Conservation (phyloP, 805 yeast species). For the Monosporozyma unispora region DNA sequence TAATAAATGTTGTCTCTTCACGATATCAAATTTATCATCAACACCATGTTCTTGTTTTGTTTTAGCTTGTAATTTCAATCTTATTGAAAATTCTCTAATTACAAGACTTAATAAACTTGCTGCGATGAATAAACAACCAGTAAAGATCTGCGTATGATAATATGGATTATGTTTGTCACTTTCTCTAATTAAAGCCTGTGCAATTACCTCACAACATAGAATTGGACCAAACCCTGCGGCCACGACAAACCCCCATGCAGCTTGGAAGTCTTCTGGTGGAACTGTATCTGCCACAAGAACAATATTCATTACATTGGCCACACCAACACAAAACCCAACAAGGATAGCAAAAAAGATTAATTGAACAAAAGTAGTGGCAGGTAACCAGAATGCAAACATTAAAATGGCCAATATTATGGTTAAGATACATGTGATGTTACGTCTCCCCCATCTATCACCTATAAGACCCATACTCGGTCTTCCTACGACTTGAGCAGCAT, state of each 20-base stretch:
- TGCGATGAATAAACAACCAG: slow-evolving; percentile 41
- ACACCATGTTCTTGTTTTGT: not conserved
- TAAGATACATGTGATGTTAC: slow-evolving; percentile 35
- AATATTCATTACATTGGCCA: slow-evolving; percentile 36
- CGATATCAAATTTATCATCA: not conserved
- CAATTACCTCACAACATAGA: slow-evolving; percentile 46
- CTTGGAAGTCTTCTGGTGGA: slow-evolving; percentile 31
- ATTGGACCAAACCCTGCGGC: slow-evolving; percentile 23
- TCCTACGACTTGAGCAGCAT: slow-evolving; percentile 40
- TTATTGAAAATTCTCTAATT: slow-evolving; percentile 35
- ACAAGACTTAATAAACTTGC: slow-evolving; percentile 37
- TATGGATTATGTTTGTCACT: slow-evolving; percentile 35
- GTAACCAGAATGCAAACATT: slow-evolving; percentile 43
- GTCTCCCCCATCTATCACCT: slow-evolving; percentile 40
- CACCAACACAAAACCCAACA: slow-evolving; percentile 39
- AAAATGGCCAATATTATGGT: slow-evolving; percentile 32
- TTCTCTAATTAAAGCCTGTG: slow-evolving; percentile 37
- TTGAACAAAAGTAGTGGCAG: slow-evolving; percentile 34
- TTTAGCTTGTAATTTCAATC: not conserved
- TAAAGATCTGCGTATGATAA: slow-evolving; percentile 50
- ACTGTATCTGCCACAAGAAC: slow-evolving; percentile 36
- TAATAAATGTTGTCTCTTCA: not conserved
- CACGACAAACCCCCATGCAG: slow-evolving; percentile 34
- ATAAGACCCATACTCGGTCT: slow-evolving; percentile 40
- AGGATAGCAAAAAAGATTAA: slow-evolving; percentile 36